Conservation (phyloP, 148 eudicot genomes). For the Agrostemma githago region DNA sequence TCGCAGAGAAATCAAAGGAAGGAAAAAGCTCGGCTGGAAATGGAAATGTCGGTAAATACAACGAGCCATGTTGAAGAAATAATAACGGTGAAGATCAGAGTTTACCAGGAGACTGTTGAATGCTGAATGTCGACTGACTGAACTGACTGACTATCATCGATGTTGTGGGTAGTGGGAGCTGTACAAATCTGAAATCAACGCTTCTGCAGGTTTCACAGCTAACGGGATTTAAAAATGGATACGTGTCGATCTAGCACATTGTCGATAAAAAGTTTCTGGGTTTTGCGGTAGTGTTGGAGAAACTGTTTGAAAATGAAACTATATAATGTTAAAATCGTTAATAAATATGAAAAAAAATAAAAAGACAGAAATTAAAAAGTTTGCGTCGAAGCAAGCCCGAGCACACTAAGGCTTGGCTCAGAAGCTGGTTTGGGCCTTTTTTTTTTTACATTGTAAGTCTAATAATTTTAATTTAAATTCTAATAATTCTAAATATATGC, state of each 20-base stretch:
- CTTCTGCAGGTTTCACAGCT: conserved; percentile 7
- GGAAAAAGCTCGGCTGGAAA: background rate
- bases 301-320: background rate
- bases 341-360: background rate
- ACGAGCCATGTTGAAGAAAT: conserved; percentile 17
- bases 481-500: too few species aligned
- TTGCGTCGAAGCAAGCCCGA: too few species aligned
- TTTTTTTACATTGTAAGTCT: too few species aligned
- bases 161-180: conserved; percentile 12
- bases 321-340: background rate
- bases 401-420: too few species aligned
- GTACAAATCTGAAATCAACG: conserved; percentile 15
- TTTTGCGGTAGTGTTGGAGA: background rate
- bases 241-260: background rate
- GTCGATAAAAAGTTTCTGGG: background rate
- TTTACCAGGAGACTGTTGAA: conserved; percentile 2
- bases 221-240: conserved; percentile 1
- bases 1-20: conserved; percentile 1
- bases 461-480: too few species aligned
- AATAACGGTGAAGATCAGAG: background rate
- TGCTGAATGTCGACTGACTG: too few species aligned
- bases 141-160: background rate
- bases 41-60: background rate
- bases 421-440: too few species aligned
- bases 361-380: background rate